A percentile compares a stretch with the other conserved stretches of the same genome.
Evolutionary conservation across 257 asterid genomes (phyloP).

Genomic region (Solanum pimpinellifolium): DNA sequence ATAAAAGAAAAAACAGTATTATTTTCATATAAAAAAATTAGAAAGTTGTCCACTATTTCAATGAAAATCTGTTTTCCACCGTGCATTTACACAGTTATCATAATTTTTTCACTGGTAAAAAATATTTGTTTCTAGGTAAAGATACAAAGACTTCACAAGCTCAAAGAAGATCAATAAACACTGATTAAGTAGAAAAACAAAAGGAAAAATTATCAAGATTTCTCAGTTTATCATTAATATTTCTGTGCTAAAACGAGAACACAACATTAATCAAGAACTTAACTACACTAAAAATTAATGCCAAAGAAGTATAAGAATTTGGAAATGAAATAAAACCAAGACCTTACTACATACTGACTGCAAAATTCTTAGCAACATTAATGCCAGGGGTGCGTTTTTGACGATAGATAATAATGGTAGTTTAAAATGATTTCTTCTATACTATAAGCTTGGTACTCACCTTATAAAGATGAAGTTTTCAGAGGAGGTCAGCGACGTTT

Average conservation of each 20-base stretch:
- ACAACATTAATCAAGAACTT: not conserved
- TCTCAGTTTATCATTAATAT: not conserved
- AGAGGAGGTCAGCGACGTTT: slow-evolving; percentile 67
- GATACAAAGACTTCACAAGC: not conserved
- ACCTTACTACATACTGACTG: not conserved
- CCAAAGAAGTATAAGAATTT: not conserved
- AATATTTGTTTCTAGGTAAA: not conserved
- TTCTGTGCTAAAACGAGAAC: not conserved
- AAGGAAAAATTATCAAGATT: not conserved
- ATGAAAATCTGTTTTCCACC: rapidly evolving
- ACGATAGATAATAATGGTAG: not conserved
- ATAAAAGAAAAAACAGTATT: no score
- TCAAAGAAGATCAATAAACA: not conserved
- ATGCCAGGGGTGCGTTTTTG: not conserved
- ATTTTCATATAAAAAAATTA: no score
- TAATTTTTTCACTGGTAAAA: no score
- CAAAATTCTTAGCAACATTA: not conserved
- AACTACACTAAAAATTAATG: not conserved
- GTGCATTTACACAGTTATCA: not conserved
- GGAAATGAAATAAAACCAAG: not conserved
- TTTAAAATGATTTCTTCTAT: not conserved
- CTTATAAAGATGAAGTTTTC: not conserved
- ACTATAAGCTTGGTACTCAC: not conserved
- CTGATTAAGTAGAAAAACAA: not conserved
- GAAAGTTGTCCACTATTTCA: not conserved